phyloP scores from a whole-genome alignment of 441 rosid species.

The Breynia disticha region DNA sequence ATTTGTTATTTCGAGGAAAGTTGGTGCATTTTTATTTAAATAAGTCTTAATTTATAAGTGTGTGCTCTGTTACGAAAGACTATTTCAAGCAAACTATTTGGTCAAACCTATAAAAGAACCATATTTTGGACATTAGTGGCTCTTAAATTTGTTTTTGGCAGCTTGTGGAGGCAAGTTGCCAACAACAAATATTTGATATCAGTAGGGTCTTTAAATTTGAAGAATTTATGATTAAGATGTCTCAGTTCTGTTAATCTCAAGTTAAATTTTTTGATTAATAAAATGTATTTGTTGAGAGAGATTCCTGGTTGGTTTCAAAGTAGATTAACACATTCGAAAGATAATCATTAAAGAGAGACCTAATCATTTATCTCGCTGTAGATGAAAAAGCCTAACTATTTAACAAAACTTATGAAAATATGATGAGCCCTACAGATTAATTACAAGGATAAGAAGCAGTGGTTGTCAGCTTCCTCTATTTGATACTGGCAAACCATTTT shows the following conservation, averaged over 20 bases:
- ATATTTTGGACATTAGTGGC: no score
- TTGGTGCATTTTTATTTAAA: no score
- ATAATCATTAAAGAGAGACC: conserved; percentile 9
- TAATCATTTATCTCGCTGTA: conserved; percentile 11
- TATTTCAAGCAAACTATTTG: no score
- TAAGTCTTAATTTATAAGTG: no score
- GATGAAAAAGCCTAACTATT: not conserved
- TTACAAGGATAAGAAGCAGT: conserved; percentile 23
- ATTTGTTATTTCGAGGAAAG: no score
- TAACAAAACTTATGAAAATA: conserved; percentile 16
- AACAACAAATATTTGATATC: no score
- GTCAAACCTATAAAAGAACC: no score
- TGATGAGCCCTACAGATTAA: conserved; percentile 22
- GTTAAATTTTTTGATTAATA: conserved; percentile 5
- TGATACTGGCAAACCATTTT: conserved; percentile 12
- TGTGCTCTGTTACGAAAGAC: no score
- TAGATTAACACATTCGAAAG: not conserved
- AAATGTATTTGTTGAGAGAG: not conserved
- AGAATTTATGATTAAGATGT: not conserved
- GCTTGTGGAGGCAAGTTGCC: no score
- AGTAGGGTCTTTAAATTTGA: no score
- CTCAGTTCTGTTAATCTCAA: not conserved
- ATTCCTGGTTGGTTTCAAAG: conserved; percentile 13
- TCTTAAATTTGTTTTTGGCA: no score
- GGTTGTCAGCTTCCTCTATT: conserved; percentile 25